Base-by-base conservation (phyloP, 2,329 filamentous ascomycete species). In the Geosmithia flava region DNA sequence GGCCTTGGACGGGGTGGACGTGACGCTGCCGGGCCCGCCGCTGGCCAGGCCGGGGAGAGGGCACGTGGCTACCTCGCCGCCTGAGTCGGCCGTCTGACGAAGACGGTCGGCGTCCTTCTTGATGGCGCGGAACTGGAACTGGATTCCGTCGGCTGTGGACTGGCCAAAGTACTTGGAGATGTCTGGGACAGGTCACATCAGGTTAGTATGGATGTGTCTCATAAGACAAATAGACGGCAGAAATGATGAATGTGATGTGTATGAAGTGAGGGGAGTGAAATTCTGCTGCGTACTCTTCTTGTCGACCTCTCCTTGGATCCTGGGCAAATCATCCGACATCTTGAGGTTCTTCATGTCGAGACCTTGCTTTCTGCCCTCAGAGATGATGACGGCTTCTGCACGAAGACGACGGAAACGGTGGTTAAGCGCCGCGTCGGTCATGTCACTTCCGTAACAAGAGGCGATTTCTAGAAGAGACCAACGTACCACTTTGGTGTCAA, bases 81-180 rank as follows among this genome's bases (percentile, higher is more conserved):
- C 72, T 1, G 62, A 58, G 20, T 64, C 61, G n/a, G 69, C 66
- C 2, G 70, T 69, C 2, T 63, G 55, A 42, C 67, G 64, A 43
- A 80, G 68, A 2, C 60, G 61, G 40, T 74, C 69, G 29, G 72
- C 76, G 29, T 77, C 67, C 37, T 65, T 66, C 60, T 77, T 79
- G 62, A 81, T 71, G 20, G 58, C 51, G 1, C 78, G 71, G 55
- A 82, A 80, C 55, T 81, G 77, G 57, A 77, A 82, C 53, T 73
- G 70, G n/a, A 81, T 70, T 8, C 78, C 78, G 19, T 70, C 69
- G 0, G 67, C 58, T 0, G 77, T 82, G 3, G 74, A 78, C 49
- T 78, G 75, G 23, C 77, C 78, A 53, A 78, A 81, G 60, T 75
- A 73, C 51, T 71, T 75, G 51, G 74, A 71, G 46, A 81, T 80